phyloP scores from a whole-genome alignment of 1,284 basidiomycete genomes.

The Gymnopus androsaceus region DNA sequence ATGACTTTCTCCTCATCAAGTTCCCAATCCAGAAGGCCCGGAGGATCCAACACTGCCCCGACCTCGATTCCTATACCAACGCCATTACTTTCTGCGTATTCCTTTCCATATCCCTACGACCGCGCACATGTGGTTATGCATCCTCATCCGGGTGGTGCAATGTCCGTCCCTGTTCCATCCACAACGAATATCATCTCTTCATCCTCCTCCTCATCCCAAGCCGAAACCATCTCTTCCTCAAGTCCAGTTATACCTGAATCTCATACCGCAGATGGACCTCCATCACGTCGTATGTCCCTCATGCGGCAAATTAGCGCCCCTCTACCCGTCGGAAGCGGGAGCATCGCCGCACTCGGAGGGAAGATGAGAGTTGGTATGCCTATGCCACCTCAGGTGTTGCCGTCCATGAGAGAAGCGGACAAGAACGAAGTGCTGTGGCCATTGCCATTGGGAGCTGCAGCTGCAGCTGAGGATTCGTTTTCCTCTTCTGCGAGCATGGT shows the following conservation, averaged over 20 bases:
- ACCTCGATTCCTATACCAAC: slow-evolving; percentile 11
- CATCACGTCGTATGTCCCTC: slow-evolving; percentile 10
- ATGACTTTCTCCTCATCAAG: background rate
- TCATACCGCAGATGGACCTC: background rate
- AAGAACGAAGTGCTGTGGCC: background rate
- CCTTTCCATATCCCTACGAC: slow-evolving; percentile 14
- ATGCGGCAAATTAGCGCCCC: slow-evolving; percentile 18
- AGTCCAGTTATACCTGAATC: background rate
- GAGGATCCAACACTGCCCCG: slow-evolving; percentile 6
- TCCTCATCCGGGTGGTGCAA: slow-evolving; percentile 13
- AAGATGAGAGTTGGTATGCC: slow-evolving; percentile 6
- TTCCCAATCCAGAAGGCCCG: background rate
- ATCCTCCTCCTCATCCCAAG: background rate
- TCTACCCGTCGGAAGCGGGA: slow-evolving; percentile 14
- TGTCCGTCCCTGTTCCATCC: slow-evolving; percentile 16
- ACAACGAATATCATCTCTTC: background rate
- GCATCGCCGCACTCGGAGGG: slow-evolving; percentile 1
- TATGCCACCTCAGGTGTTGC: slow-evolving; percentile 12
- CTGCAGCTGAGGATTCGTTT: background rate
- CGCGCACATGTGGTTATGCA: slow-evolving; percentile 14
- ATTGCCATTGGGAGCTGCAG: too few species aligned
- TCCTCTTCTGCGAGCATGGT: background rate
- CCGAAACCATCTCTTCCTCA: background rate
- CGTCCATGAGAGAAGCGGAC: slow-evolving; percentile 10
- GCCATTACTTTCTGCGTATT: slow-evolving; percentile 16